Percentiles rank a stretch among this genome's conserved stretches.
Evolutionary conservation across 2,329 filamentous ascomycete genomes (phyloP).

Genomic region (Monosporascus sp.): DNA sequence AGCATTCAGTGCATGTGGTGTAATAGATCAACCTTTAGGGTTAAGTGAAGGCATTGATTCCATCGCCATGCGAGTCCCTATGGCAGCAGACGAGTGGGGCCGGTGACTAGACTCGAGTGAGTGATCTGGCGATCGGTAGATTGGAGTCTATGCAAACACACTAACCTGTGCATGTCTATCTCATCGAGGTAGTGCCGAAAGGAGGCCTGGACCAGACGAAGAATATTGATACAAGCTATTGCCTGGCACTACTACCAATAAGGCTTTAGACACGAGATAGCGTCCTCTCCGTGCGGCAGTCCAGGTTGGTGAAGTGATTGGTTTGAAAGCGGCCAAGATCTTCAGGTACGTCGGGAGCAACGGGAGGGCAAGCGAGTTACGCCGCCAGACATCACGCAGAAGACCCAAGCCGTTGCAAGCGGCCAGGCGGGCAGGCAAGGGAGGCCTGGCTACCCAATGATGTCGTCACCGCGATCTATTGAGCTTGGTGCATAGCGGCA

Average conservation of each 20-base stretch:
- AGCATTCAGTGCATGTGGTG: not conserved
- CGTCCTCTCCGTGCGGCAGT: not conserved
- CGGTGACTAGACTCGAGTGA: slow-evolving; percentile 16
- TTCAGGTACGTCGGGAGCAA: slow-evolving; percentile 22
- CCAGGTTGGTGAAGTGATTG: slow-evolving; percentile 9
- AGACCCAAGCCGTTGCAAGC: not conserved
- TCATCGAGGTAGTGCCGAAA: slow-evolving; percentile 8
- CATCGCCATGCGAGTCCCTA: slow-evolving; percentile 17
- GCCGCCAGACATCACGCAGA: not conserved
- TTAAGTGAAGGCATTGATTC: not conserved
- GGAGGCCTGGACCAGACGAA: slow-evolving; percentile 7
- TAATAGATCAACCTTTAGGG: not conserved
- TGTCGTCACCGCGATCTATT: not conserved
- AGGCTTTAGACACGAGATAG: slow-evolving; percentile 5
- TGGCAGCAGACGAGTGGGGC: slow-evolving; percentile 20
- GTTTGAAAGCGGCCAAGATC: slow-evolving; percentile 23
- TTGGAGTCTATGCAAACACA: slow-evolving; percentile 9
- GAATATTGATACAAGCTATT: slow-evolving; percentile 6
- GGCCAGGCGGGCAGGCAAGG: not conserved
- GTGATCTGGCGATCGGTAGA: slow-evolving; percentile 16
- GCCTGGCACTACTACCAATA: slow-evolving; percentile 5
- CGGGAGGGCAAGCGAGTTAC: slow-evolving; percentile 9
- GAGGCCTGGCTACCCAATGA: not conserved
- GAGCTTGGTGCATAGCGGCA: not conserved
- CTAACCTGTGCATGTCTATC: slow-evolving; percentile 1